Percentiles rank a stretch among this genome's conserved stretches.
Conservation (phyloP, 2,329 filamentous ascomycete species). For the Neonectria ditissima region DNA sequence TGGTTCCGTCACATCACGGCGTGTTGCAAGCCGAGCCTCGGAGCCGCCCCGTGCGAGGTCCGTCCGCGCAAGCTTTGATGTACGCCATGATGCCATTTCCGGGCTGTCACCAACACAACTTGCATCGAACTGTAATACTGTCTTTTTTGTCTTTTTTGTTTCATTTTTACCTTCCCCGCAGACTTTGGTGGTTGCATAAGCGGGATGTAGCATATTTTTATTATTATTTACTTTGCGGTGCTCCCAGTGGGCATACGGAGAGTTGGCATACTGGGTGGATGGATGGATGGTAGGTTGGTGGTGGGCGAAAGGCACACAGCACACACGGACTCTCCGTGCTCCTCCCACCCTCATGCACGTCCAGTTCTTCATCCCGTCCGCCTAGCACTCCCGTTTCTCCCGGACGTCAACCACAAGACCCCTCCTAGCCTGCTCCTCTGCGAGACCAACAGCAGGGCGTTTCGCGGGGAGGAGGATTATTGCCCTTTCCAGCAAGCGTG, state of each 20-base stretch:
- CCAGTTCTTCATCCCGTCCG: constrained; percentile 14
- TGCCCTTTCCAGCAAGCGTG: constrained; percentile 36
- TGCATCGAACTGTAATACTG: not conserved
- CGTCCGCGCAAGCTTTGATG: not conserved
- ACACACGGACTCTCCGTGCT: constrained; percentile 1
- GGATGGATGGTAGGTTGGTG: constrained; percentile 2
- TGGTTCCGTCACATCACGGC: constrained; percentile 3
- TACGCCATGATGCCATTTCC: constrained; percentile 14
- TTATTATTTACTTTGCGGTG: not conserved
- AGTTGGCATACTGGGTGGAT: too few relatives aligned
- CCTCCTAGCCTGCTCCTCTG: not conserved
- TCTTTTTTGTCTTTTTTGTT: too few relatives aligned
- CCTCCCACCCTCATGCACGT: constrained; percentile 1
- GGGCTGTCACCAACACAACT: not conserved
- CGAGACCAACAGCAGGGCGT: constrained; percentile 12
- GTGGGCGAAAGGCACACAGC: constrained; percentile 13
- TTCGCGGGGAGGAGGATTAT: constrained; percentile 33
- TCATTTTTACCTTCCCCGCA: not conserved
- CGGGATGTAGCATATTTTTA: not conserved
- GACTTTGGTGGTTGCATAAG: not conserved
- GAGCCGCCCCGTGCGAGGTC: constrained; percentile 8
- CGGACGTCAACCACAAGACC: constrained; percentile 30
- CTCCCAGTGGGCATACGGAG: not conserved
- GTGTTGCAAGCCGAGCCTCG: constrained; percentile 18
- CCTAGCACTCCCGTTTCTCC: constrained; percentile 38